Conservation (phyloP, 2,329 filamentous ascomycete species). For the Talaromyces sp. region DNA sequence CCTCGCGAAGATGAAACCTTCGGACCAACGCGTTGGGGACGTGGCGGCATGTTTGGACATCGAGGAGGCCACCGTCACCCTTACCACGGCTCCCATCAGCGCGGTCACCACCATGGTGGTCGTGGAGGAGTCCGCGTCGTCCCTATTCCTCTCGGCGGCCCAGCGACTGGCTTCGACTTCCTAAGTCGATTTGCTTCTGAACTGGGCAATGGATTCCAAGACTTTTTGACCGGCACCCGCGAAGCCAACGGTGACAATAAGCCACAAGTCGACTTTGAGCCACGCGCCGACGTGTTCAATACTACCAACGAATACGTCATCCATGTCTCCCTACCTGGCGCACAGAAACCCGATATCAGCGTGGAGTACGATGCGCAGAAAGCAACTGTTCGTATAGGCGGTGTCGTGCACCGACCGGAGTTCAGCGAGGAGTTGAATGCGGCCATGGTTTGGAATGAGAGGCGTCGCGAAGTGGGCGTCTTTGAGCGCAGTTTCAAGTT, state of each 20-base stretch:
- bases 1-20: constrained; percentile 12
- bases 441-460: constrained; percentile 62
- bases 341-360: constrained; percentile 72
- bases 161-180: constrained; percentile 18
- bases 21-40: neutral
- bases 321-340: constrained; percentile 71
- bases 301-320: constrained; percentile 62
- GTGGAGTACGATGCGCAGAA: constrained; percentile 72
- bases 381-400: constrained; percentile 62
- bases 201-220: constrained; percentile 26
- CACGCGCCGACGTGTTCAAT: constrained; percentile 64
- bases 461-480: constrained; percentile 69
- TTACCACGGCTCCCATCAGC: constrained; percentile 5
- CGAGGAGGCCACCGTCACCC: constrained; percentile 4
- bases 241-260: constrained; percentile 14
- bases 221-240: neutral
- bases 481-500: constrained; percentile 70
- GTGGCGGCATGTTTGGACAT: constrained; percentile 9
- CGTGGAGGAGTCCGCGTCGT: constrained; percentile 20
- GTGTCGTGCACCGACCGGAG: constrained; percentile 68
- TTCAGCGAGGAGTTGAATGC: constrained; percentile 66
- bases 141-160: neutral
- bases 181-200: constrained; percentile 29
- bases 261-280: constrained; percentile 35
- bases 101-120: constrained; percentile 22